Percentiles rank a stretch among this genome's conserved stretches.
phyloP scores from a whole-genome alignment of 495 filamentous ascomycete genomes.

The Cairneyella variabilis region DNA sequence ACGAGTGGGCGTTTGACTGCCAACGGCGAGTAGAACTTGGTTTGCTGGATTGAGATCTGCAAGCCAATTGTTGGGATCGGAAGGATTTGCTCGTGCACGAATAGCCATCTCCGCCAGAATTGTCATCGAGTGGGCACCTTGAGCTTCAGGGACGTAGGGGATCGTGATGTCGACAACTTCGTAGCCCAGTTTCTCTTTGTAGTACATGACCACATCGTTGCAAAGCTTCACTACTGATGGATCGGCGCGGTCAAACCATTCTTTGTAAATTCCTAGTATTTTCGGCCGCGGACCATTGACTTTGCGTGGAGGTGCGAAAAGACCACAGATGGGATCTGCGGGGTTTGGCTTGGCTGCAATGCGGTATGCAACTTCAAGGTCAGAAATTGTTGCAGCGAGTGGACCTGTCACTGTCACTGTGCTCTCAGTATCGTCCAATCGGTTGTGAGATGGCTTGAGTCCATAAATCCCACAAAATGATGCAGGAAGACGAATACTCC shows the following conservation, averaged over 20 bases:
- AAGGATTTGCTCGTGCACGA: slow-evolving; percentile 25
- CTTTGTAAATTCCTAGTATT: slow-evolving; percentile 65
- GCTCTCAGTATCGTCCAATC: slow-evolving; percentile 59
- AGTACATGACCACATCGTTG: slow-evolving; percentile 56
- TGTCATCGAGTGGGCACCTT: slow-evolving; percentile 74
- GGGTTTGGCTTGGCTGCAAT: slow-evolving; percentile 71
- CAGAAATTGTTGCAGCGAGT: slow-evolving; percentile 70
- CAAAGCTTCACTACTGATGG: slow-evolving; percentile 58
- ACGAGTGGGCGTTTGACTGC: slow-evolving; percentile 54
- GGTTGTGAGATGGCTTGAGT: slow-evolving; percentile 77
- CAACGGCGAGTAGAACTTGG: slow-evolving; percentile 65
- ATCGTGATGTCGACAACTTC: slow-evolving; percentile 67
- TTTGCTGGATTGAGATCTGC: slow-evolving; percentile 62
- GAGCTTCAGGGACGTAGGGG: slow-evolving; percentile 69
- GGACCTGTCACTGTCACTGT: slow-evolving; percentile 71
- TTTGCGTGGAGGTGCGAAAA: slow-evolving; percentile 31
- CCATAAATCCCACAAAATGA: slow-evolving; percentile 86
- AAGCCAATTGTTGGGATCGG: slow-evolving; percentile 35
- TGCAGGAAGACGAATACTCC: slow-evolving; percentile 77
- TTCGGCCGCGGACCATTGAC: slow-evolving; percentile 19
- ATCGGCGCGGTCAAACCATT: slow-evolving; percentile 72
- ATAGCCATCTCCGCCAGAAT: slow-evolving; percentile 67
- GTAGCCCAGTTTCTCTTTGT: slow-evolving; percentile 57
- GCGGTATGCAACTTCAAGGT: slow-evolving; percentile 80
- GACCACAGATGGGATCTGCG: slow-evolving; percentile 12